phyloP scores from a whole-genome alignment of 2,329 filamentous ascomycete species.

The Fusarium proliferatum region DNA sequence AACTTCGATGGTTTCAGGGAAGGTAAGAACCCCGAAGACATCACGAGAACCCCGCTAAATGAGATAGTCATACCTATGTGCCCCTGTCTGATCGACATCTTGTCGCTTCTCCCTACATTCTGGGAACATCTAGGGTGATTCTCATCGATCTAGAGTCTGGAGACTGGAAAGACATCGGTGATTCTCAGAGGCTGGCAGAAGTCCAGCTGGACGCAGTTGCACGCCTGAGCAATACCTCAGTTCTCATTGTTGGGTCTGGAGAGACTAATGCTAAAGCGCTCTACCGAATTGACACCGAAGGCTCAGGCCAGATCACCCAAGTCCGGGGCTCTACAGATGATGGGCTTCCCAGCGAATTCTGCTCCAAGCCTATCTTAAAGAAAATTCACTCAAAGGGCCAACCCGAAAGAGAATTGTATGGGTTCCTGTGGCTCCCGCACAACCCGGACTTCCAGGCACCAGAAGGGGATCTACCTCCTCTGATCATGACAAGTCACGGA shows the following conservation, averaged over 20 bases:
- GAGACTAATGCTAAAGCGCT: slow-evolving; percentile 47
- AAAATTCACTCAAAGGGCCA: slow-evolving; percentile 47
- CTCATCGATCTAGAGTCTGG: slow-evolving; percentile 52
- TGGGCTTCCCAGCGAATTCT: slow-evolving; percentile 44
- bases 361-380: slow-evolving; percentile 51
- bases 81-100: slow-evolving; percentile 51
- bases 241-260: slow-evolving; percentile 54
- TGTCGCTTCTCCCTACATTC: slow-evolving; percentile 48
- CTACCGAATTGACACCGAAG: slow-evolving; percentile 50
- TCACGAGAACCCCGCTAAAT: not conserved
- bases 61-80: slow-evolving; percentile 53
- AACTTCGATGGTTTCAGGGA: slow-evolving; percentile 46
- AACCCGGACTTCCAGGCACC: slow-evolving; percentile 57
- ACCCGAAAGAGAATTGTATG: slow-evolving; percentile 52
- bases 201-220: slow-evolving; percentile 51
- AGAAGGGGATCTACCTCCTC: slow-evolving; percentile 55
- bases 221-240: slow-evolving; percentile 49
- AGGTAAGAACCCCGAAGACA: slow-evolving; percentile 40
- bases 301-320: slow-evolving; percentile 39
- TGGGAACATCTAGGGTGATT: slow-evolving; percentile 51
- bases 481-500: slow-evolving; percentile 63
- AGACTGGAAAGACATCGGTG: slow-evolving; percentile 47
- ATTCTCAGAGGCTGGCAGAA: slow-evolving; percentile 46
- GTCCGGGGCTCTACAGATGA: slow-evolving; percentile 52
- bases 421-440: slow-evolving; percentile 61